Percentiles rank a stretch among this genome's conserved stretches.
Evolutionary conservation across 2,329 filamentous ascomycete genomes (phyloP).

Genomic region (Cytospora mali): DNA sequence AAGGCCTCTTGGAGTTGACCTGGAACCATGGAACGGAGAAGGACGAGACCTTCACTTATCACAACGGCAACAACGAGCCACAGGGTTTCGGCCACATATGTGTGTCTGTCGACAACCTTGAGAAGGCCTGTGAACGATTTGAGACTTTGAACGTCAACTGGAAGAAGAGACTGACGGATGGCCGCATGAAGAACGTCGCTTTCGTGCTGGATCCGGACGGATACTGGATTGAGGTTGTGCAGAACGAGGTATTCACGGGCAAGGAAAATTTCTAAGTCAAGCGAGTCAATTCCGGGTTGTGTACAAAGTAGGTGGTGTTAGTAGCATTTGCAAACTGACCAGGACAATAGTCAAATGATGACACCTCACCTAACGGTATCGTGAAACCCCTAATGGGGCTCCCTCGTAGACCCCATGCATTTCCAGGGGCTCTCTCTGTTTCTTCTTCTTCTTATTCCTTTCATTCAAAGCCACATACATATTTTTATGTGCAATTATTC

Average conservation of each 20-base stretch:
- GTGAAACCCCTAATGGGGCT: not conserved
- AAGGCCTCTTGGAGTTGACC: conserved; percentile 88
- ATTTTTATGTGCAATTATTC: not conserved
- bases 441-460: not conserved
- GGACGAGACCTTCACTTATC: conserved; percentile 80
- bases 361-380: not conserved
- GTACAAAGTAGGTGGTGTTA: not conserved
- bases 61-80: conserved; percentile 88
- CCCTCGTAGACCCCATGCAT: not conserved
- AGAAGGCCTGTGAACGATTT: conserved; percentile 83
- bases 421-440: no score
- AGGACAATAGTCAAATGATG: not conserved
- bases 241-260: conserved; percentile 70
- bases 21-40: conserved; percentile 87
- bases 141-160: conserved; percentile 81
- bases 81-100: conserved; percentile 96
- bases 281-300: not conserved
- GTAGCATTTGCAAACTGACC: not conserved
- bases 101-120: conserved; percentile 83
- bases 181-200: conserved; percentile 89
- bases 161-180: conserved; percentile 95
- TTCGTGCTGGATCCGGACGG: conserved; percentile 87
- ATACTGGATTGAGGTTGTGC: conserved; percentile 81
- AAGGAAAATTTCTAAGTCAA: conserved; percentile 54
- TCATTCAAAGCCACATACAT: not conserved